Percentiles rank a stretch among this genome's conserved stretches.
Evolutionary conservation across 2,329 filamentous ascomycete species (phyloP).

Genomic region (Botrytis fragariae): DNA sequence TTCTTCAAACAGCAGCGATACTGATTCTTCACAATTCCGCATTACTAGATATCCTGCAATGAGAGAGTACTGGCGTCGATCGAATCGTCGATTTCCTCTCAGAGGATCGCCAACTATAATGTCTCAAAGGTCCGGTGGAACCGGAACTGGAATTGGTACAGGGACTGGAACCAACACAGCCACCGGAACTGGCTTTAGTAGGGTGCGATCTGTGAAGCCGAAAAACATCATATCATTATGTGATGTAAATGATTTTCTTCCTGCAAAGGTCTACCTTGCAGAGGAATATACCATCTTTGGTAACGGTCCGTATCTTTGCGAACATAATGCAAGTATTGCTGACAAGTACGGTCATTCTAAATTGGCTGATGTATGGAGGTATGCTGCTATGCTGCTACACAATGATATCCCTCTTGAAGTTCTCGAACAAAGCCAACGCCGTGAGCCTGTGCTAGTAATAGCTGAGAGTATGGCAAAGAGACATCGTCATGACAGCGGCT

Average conservation of each 20-base stretch:
- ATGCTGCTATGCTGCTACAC: slow-evolving; percentile 73
- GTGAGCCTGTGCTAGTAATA: slow-evolving; percentile 60
- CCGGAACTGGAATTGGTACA: slow-evolving; percentile 28
- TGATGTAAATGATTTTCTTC: slow-evolving; percentile 67
- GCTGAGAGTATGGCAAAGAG: slow-evolving; percentile 58
- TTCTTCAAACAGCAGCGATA: slow-evolving; percentile 37
- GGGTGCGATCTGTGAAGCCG: slow-evolving; percentile 39
- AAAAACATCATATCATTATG: slow-evolving; percentile 75
- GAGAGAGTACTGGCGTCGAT: slow-evolving; percentile 34
- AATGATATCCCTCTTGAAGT: slow-evolving; percentile 72
- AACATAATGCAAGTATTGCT: slow-evolving; percentile 78
- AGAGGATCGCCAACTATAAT: slow-evolving; percentile 36
- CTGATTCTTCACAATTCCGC: slow-evolving; percentile 37
- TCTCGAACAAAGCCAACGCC: slow-evolving; percentile 51
- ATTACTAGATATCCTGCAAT: slow-evolving; percentile 33
- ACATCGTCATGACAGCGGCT: slow-evolving; percentile 41
- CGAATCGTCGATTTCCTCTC: slow-evolving; percentile 29
- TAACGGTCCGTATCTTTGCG: slow-evolving; percentile 75
- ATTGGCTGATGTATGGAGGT: slow-evolving; percentile 78
- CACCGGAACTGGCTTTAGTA: slow-evolving; percentile 40
- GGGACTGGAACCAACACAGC: slow-evolving; percentile 59
- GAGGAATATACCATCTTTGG: slow-evolving; percentile 81
- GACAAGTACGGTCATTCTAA: slow-evolving; percentile 67
- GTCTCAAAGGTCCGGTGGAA: slow-evolving; percentile 37
- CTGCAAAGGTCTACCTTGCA: slow-evolving; percentile 74